Percentiles rank a stretch among this genome's conserved stretches.
These are phyloP conservation scores for Amanita polypyramis DNA, from an alignment of 768 basidiomycete species.

Conservation along the genomic window DNA sequence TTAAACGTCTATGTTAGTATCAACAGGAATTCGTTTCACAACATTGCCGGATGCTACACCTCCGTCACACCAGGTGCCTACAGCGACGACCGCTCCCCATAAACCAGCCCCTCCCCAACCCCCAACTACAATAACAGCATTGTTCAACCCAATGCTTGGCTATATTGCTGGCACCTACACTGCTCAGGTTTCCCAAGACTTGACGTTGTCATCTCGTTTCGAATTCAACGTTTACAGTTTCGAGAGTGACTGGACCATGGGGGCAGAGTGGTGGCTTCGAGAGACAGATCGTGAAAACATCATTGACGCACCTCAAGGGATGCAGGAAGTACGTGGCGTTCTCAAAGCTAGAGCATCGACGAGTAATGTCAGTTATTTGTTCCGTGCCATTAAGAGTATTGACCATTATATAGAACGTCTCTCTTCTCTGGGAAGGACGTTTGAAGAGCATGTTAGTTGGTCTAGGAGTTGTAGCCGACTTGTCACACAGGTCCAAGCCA, in stretches of 20 bases:
- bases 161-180: slow-evolving; percentile 89
- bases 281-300: slow-evolving; percentile 27
- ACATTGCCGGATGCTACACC: slow-evolving; percentile 77
- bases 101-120: slow-evolving; percentile 52
- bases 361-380: slow-evolving; percentile 53
- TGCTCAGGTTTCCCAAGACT: slow-evolving; percentile 75
- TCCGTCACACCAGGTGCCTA: slow-evolving; percentile 44
- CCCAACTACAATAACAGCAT: slow-evolving; percentile 87
- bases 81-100: slow-evolving; percentile 27
- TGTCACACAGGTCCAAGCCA: slow-evolving; percentile 75
- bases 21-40: slow-evolving; percentile 89
- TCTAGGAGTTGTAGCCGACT: slow-evolving; percentile 84
- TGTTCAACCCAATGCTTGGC: slow-evolving; percentile 95
- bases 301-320: slow-evolving; percentile 10
- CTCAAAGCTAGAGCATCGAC: slow-evolving; percentile 87
- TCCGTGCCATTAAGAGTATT: background rate
- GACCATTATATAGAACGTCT: slow-evolving; percentile 51
- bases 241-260: slow-evolving; percentile 93
- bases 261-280: slow-evolving; percentile 93
- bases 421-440: slow-evolving; percentile 91
- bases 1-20: slow-evolving; percentile 40
- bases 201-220: slow-evolving; percentile 81
- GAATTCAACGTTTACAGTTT: slow-evolving; percentile 97
- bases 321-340: slow-evolving; percentile 57
- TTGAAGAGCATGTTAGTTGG: slow-evolving; percentile 84